Evolutionary conservation across 208 protist genomes (phyloP), one percentile per base, ranked within the genome.

Genomic region (Leptomonas seymouri): DNA sequence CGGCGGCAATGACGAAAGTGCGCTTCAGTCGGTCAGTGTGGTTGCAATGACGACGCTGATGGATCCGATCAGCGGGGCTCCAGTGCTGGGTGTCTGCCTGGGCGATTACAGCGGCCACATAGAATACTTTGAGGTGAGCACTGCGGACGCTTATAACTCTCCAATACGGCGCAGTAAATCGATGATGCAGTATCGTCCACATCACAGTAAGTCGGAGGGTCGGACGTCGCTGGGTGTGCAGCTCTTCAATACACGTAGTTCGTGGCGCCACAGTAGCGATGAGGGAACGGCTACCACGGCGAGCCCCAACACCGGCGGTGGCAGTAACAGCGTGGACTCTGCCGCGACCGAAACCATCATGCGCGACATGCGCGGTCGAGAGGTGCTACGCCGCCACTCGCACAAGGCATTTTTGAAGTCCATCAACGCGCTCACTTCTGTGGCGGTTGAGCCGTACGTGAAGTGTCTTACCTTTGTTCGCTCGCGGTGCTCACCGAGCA

Each of bases 351-450:
- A 78, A 63, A 81, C 82, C 67, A 82, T 80, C 48, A 76, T 72
- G 18, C 61, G 74, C 27, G 85, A 87, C 70, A 80, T 86, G 78
- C 62, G 75, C 6, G 84, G 87, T 7, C 81, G 86, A 27, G 80
- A 96, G 62, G 73, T 90, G 41, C 69, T 86, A 21, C 82, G 91
- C 21, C 86, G 78, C n/a, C 87, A 93, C 66, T 84, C 81, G 28
- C 91, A 96, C 79, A 86, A 88, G 65, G 91, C 91, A 9, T 94
- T 90, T 73, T 82, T 93, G 39, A 85, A 85, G 56, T 84, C 87
- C 25, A 90, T 96, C 66, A 91, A 96, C 67, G 84, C 85, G 20
- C 83, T 94, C 50, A 96, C 88, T 14, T 96, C 91, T 21, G 85
- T 90, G 14, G 78, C 84, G 8, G 88, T 93, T 48, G 80, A 86